A percentile compares a stretch with the other conserved stretches of the same genome.
These are phyloP conservation scores for Strigomonas culicis DNA, from an alignment of 208 protist species.

Conservation along the genomic window DNA sequence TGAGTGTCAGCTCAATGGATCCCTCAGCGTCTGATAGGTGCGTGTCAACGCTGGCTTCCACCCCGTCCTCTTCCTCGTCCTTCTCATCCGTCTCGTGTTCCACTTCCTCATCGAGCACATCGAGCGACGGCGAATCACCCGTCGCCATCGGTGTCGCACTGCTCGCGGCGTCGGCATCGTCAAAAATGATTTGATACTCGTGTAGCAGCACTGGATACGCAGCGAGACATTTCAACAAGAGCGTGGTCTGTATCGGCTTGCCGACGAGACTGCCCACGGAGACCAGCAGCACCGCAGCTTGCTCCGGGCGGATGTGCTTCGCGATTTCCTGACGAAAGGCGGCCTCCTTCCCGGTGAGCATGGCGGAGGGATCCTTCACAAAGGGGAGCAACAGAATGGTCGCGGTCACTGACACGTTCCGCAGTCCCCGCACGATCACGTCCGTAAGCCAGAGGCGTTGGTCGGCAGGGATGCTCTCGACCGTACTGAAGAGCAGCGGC, in stretches of 20 bases:
- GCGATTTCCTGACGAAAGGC: not conserved
- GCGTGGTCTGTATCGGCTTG: not conserved
- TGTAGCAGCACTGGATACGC: not conserved
- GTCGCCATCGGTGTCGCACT: no score
- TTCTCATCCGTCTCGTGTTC: not conserved
- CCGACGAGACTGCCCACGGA: not conserved
- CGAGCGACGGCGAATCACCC: no score
- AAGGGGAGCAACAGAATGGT: conserved; percentile 3
- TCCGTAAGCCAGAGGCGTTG: conserved; percentile 6
- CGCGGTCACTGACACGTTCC: not conserved
- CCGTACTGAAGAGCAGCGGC: conserved; percentile 14
- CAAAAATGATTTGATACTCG: not conserved
- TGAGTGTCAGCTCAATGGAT: not conserved
- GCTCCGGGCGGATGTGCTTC: not conserved
- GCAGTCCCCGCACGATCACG: not conserved
- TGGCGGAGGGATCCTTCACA: not conserved
- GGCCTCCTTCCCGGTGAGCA: not conserved
- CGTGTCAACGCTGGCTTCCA: not conserved
- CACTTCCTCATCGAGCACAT: not conserved
- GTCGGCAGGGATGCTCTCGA: conserved; percentile 5
- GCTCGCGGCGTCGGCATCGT: no score
- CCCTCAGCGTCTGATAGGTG: not conserved
- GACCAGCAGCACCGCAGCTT: conserved; percentile 5
- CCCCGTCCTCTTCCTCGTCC: conserved; percentile 3
- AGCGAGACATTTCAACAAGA: not conserved